These are phyloP conservation scores for Silene noctiflora DNA, from an alignment of 179 eudicot species.

Conservation along the genomic window DNA sequence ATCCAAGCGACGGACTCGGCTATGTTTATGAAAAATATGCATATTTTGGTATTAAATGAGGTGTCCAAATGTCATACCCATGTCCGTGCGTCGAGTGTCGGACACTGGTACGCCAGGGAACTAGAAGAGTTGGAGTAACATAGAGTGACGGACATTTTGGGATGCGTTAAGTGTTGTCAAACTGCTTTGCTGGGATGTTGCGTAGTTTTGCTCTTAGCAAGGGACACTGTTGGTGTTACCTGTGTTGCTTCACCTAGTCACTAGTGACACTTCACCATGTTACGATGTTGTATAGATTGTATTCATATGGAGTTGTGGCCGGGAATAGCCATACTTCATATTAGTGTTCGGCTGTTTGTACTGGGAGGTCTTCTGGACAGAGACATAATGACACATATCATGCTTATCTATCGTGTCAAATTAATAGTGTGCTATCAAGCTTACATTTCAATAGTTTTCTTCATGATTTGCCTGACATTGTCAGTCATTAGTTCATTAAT, in stretches of 20 bases:
- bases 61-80: no score
- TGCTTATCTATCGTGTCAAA: neutral
- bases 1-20: no score
- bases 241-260: constrained; percentile 1
- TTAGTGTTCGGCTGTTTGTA: no score
- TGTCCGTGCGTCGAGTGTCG: no score
- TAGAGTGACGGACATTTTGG: neutral
- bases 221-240: neutral
- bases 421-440: neutral
- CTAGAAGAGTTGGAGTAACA: neutral
- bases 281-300: neutral
- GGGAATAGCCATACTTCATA: neutral
- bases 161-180: neutral
- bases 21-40: no score
- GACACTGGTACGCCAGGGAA: no score
- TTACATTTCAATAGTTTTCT: no score
- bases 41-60: no score
- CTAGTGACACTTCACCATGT: neutral
- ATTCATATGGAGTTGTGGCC: neutral
- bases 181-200: neutral
- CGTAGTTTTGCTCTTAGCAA: neutral
- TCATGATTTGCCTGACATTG: no score
- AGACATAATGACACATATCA: neutral
- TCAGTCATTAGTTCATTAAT: neutral
- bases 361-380: neutral